Evolutionary conservation across 805 yeast species (phyloP), one percentile per base, ranked within the genome.

Genomic region (Candida palmyrensis): DNA sequence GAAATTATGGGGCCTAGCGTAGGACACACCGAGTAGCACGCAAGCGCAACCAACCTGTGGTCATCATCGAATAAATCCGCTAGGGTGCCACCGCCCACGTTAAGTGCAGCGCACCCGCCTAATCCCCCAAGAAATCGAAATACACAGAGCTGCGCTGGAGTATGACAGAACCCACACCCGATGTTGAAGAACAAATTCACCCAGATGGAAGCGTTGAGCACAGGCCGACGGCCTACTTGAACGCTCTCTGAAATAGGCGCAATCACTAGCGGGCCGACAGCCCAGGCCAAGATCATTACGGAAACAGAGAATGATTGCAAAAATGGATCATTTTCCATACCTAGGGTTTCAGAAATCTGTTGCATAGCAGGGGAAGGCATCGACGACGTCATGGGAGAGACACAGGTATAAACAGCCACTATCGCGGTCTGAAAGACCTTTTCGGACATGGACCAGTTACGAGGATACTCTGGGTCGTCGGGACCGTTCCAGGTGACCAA

Each of bases 1-100:
- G 82, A 78, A 15, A 79, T 46, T 1, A 80, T 70, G 2, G 92
- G 90, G 0, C 90, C 92, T 27, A 79, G 48, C 35, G 79, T 72
- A 2, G 86, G 85, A 18, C 49, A 43, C 12, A 80, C 59, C 0
- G 84, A 68, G 48, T 71, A 79, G 6, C 73, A 54, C 2, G 81
- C 75, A 62, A 79, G 58, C 1, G 82, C 82, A 23, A 59, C 49
- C 32, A 72, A 75, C 32, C 86, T 64, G 21, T 71, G 64, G 29
- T 60, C 49, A 38, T 71, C 73, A 32, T 62, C 62, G 63, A 67
- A 80, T 39, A 80, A 47, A 47, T 81, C 88, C 13, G 82, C 77
- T 26, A 81, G 55, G 6, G 76, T 71, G 14, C 86, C 87, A 1
- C 84, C 83, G 16, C 84, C 85, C 6, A 79, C 79, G 29, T 79